These are phyloP conservation scores for Truncatella angustata DNA, from an alignment of 2,329 filamentous ascomycete genomes.

Conservation along the genomic window DNA sequence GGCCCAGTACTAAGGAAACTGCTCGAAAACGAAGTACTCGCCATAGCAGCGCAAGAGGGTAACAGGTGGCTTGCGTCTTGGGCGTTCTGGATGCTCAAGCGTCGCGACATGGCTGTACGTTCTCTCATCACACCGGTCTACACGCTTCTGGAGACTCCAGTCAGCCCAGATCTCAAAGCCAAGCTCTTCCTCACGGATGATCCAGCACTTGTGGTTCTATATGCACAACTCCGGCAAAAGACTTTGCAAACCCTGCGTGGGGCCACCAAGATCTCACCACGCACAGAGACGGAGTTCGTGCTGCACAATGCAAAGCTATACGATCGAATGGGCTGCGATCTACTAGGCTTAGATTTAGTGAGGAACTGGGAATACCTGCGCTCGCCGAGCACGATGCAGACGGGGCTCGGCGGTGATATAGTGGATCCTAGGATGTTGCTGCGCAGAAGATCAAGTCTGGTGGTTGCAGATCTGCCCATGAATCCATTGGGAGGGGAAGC, in stretches of 20 bases:
- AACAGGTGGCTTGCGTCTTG: conserved; percentile 94
- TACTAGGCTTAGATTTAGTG: conserved; percentile 82
- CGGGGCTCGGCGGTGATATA: conserved; percentile 41
- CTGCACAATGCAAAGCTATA: conserved; percentile 82
- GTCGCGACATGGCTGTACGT: conserved; percentile 80
- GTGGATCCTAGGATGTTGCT: conserved; percentile 68
- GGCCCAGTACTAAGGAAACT: conserved; percentile 72
- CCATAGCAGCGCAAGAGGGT: conserved; percentile 73
- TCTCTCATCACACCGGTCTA: conserved; percentile 80
- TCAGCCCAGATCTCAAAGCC: conserved; percentile 67
- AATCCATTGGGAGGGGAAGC: conserved; percentile 38
- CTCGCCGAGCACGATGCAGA: conserved; percentile 24
- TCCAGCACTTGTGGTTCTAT: conserved; percentile 82
- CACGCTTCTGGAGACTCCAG: conserved; percentile 67
- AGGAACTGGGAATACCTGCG: conserved; percentile 77
- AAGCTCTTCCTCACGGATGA: conserved; percentile 87
- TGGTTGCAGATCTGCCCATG: conserved; percentile 71
- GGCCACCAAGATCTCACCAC: conserved; percentile 76
- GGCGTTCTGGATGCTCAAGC: conserved; percentile 89
- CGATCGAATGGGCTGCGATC: conserved; percentile 88
- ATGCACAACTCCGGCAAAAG: conserved; percentile 79
- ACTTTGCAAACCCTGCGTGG: conserved; percentile 81
- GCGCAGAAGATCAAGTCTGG: conserved; percentile 70
- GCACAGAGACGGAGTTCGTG: conserved; percentile 85
- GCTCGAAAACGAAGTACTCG: conserved; percentile 76